Evolutionary conservation across 2,329 filamentous ascomycete genomes (phyloP).

Genomic region (Paraconiothyrium brasiliense): DNA sequence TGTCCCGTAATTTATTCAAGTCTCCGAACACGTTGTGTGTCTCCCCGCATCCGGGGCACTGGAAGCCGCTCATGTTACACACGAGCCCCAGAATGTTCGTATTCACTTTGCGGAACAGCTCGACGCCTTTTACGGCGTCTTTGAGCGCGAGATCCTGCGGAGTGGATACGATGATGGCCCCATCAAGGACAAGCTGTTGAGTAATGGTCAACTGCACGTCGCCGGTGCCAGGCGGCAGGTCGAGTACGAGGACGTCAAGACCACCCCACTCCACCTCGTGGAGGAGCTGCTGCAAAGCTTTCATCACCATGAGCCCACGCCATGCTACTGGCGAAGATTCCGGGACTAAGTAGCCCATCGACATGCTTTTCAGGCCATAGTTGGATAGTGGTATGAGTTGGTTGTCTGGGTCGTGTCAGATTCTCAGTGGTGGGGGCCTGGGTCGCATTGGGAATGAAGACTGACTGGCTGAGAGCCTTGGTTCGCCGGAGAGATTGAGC

Average conservation of each 20-base stretch:
- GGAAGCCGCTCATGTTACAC: slow-evolving; percentile 53
- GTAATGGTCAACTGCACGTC: slow-evolving; percentile 97
- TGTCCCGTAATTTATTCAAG: slow-evolving; percentile 78
- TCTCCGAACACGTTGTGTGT: slow-evolving; percentile 58
- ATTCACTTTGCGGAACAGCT: slow-evolving; percentile 88
- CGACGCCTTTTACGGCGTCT: slow-evolving; percentile 89
- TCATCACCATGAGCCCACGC: slow-evolving; percentile 97
- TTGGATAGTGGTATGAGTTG: slow-evolving; percentile 88
- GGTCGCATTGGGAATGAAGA: slow-evolving; percentile 25
- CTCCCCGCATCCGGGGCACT: slow-evolving; percentile 60
- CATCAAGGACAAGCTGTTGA: slow-evolving; percentile 90
- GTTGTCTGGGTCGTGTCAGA: slow-evolving; percentile 64
- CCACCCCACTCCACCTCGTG: slow-evolving; percentile 95
- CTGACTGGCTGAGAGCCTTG: slow-evolving; percentile 76
- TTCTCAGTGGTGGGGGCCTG: slow-evolving; percentile 2
- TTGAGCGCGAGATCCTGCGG: slow-evolving; percentile 92
- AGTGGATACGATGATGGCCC: slow-evolving; percentile 87
- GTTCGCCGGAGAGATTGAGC: slow-evolving; percentile 81
- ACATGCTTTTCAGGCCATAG: slow-evolving; percentile 98
- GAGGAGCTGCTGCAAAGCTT: slow-evolving; percentile 92
- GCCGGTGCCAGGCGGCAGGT: slow-evolving; percentile 92
- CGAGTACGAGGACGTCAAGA: slow-evolving; percentile 87
- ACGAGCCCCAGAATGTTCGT: slow-evolving; percentile 85
- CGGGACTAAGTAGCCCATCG: slow-evolving; percentile 91
- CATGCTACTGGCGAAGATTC: slow-evolving; percentile 87